Base-by-base conservation (phyloP, 2,329 filamentous ascomycete species). In the Talaromyces sp. region DNA sequence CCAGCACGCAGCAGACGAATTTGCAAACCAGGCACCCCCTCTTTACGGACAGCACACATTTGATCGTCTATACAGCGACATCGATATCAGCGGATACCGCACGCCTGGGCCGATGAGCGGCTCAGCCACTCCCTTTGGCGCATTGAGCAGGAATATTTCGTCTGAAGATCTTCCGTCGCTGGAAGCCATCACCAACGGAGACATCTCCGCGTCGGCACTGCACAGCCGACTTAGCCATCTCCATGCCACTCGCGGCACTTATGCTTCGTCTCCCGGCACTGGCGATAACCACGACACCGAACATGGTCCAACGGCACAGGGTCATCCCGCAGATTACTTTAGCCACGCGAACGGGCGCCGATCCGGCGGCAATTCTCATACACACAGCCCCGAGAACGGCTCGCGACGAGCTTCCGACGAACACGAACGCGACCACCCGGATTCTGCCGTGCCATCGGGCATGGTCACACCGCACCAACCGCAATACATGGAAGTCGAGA, bases 41-140 rank as follows among this genome's bases (percentile, higher is more conserved):
- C 86, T 92, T 42, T 99, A 99, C 70, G 92, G 92, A 64, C 86
- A 93, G 70, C 95, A 98, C 75, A 84, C 90, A 50, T 85, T 98
- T 28, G 95, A 99, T 74, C 88, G 91, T 73, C 82, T 98, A 1
- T 99, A 96, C 77, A 91, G 92, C 68, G 91, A 93, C 65, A 84
- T 97, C 63, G 91, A 96, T 69, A 83, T 86, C 8, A 86, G 83
- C 60, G 91, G 91, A n/a, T 90, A 93, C 73, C 88, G 92, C 76
- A 93, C 90, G 0, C 90, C 91, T 0, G 86, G 83, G 1, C 80
- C 85, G 39, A 74, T 74, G 60, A 79, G 90, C 60, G 88, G 88
- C n/a, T 83, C 91, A 63, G 92, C 85, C 72, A 97, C 92, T 39
- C 95, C 95, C 0, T 88, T 92, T 69, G 83, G 81, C 7, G 84